Conservation (phyloP, 345 rosid species). For the Lepidium didymum region DNA sequence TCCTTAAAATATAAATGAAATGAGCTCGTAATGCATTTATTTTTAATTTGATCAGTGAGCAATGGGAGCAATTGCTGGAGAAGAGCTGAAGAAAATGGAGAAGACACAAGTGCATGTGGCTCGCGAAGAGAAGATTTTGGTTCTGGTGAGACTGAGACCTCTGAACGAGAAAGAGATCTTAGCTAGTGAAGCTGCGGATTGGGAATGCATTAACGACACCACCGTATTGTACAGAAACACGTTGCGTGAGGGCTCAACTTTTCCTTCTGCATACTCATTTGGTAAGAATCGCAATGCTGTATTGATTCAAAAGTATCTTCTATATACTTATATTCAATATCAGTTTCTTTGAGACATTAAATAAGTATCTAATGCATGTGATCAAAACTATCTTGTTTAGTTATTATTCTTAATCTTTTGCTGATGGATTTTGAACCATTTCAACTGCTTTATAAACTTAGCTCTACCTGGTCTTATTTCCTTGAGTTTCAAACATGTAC, state of each 20-base stretch:
- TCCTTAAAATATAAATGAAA: conserved; percentile 25
- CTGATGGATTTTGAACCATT: not conserved
- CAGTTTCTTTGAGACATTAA: conserved; percentile 9
- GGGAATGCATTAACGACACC: conserved; percentile 93
- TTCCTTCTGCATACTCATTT: conserved; percentile 82
- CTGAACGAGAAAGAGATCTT: conserved; percentile 76
- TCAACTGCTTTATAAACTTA: not conserved
- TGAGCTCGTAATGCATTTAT: conserved; percentile 21
- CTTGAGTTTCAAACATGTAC: not conserved
- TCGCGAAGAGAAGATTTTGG: conserved; percentile 84
- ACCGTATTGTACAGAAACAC: conserved; percentile 84
- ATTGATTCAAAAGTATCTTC: not conserved
- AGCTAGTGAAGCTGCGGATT: conserved; percentile 73
- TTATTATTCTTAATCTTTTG: conserved; percentile 19
- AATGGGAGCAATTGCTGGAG: conserved; percentile 83
- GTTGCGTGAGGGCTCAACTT: conserved; percentile 89
- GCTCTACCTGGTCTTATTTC: not conserved
- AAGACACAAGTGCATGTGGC: conserved; percentile 53
- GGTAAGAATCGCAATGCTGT: conserved; percentile 41
- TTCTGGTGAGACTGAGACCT: conserved; percentile 91
- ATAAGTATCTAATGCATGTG: conserved; percentile 36
- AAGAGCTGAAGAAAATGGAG: conserved; percentile 63
- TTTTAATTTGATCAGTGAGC: conserved; percentile 28
- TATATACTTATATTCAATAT: not conserved
- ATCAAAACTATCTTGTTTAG: conserved; percentile 28